Conservation (phyloP, 2,329 filamentous ascomycete genomes). For the Verticillium isaacii region DNA sequence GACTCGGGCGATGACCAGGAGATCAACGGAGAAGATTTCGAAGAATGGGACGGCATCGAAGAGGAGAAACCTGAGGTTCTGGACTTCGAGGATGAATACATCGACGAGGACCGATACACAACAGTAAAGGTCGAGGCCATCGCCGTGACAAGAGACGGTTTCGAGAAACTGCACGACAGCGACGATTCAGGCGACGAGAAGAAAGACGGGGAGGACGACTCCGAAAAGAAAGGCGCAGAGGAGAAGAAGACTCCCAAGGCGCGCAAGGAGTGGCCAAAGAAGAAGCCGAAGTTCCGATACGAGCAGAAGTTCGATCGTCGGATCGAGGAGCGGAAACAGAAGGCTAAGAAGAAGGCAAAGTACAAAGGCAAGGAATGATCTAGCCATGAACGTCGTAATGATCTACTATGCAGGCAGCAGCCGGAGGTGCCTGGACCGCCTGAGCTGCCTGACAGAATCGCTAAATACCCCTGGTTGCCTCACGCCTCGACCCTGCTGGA, state of each 20-base stretch:
- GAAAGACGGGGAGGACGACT: conserved; percentile 26
- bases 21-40: conserved; percentile 31
- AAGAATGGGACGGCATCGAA: conserved; percentile 63
- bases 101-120: conserved; percentile 94
- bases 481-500: not conserved
- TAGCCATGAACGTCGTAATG: not conserved
- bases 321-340: conserved; percentile 65
- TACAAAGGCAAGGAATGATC: conserved; percentile 7
- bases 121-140: conserved; percentile 93
- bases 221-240: conserved; percentile 22
- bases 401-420: not conserved
- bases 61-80: conserved; percentile 47
- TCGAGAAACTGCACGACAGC: conserved; percentile 44
- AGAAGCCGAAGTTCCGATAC: conserved; percentile 81
- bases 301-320: conserved; percentile 84
- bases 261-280: conserved; percentile 69
- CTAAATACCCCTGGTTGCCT: not conserved
- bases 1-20: conserved; percentile 33
- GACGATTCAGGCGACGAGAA: conserved; percentile 27
- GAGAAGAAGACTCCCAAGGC: conserved; percentile 36
- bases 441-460: not conserved
- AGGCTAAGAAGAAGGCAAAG: conserved; percentile 52
- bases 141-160: conserved; percentile 68
- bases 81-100: conserved; percentile 86
- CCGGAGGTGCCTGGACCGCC: not conserved